Conservation (phyloP, 1,284 basidiomycete genomes). For the Mycosarcoma mackinlayi region DNA sequence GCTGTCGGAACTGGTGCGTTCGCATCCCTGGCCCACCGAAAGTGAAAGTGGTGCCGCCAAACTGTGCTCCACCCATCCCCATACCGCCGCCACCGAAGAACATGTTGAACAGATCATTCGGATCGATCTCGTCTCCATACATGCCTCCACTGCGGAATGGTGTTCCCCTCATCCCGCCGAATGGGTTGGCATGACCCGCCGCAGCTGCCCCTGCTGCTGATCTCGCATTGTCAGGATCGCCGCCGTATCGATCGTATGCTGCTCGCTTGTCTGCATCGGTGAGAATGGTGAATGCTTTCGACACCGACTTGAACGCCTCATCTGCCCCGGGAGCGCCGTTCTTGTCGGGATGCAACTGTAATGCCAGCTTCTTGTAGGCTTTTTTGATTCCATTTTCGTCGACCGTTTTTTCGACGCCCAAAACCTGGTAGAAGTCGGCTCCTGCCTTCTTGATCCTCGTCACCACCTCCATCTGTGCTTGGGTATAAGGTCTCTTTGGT, state of each 20-base stretch:
- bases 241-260: slow-evolving; percentile 85
- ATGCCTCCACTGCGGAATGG: slow-evolving; percentile 41
- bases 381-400: slow-evolving; percentile 83
- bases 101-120: slow-evolving; percentile 98
- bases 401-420: slow-evolving; percentile 85
- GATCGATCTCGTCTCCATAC: slow-evolving; percentile 81
- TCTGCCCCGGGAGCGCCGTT: slow-evolving; percentile 97
- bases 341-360: slow-evolving; percentile 95
- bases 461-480: slow-evolving; percentile 85
- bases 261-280: slow-evolving; percentile 92
- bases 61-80: slow-evolving; percentile 69
- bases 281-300: slow-evolving; percentile 94
- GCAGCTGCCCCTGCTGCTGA: slow-evolving; percentile 74
- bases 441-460: slow-evolving; percentile 82
- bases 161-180: slow-evolving; percentile 40
- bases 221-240: slow-evolving; percentile 84
- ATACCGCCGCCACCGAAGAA: slow-evolving; percentile 89
- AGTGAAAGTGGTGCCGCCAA: slow-evolving; percentile 57
- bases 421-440: slow-evolving; percentile 94
- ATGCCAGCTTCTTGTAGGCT: slow-evolving; percentile 95
- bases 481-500: slow-evolving; percentile 82
- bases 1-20: slow-evolving; percentile 53
- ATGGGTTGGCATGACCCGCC: slow-evolving; percentile 31
- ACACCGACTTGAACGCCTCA: slow-evolving; percentile 99
- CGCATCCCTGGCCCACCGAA: slow-evolving; percentile 65